Evolutionary conservation across 495 filamentous ascomycete species (phyloP).

Genomic region (Lophium mytilinum): DNA sequence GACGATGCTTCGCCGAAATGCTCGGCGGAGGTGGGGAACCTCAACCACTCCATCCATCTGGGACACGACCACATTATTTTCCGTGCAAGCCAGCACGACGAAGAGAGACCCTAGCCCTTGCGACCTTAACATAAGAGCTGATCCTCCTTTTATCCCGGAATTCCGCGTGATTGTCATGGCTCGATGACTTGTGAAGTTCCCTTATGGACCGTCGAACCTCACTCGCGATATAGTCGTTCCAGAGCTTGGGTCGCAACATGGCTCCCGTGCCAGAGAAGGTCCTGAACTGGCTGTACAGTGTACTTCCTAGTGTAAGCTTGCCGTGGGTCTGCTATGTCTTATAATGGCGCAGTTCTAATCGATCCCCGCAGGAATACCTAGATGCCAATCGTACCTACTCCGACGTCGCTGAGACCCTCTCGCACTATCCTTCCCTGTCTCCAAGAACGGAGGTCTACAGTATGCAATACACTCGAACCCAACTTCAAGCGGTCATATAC

Average conservation of each 20-base stretch:
- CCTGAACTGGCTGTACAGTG: slow-evolving; percentile 89
- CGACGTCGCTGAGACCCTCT: slow-evolving; percentile 76
- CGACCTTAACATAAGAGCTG: too few species aligned
- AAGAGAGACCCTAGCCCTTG: too few species aligned
- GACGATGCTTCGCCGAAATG: too few species aligned
- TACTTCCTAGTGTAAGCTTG: slow-evolving; percentile 62
- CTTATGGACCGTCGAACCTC: background rate
- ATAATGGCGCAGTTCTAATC: too few species aligned
- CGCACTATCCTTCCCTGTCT: slow-evolving; percentile 72
- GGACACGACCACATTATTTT: too few species aligned
- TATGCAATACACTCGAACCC: slow-evolving; percentile 36
- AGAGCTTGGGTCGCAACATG: slow-evolving; percentile 37
- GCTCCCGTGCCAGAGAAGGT: slow-evolving; percentile 79
- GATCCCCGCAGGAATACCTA: slow-evolving; percentile 65
- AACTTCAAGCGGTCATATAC: too few species aligned
- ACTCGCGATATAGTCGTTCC: slow-evolving; percentile 9
- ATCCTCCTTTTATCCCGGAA: too few species aligned
- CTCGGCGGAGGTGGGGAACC: too few species aligned
- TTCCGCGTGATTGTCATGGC: background rate
- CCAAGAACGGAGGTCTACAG: slow-evolving; percentile 97
- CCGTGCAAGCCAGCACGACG: too few species aligned
- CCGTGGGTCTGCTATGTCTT: background rate
- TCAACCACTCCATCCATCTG: too few species aligned
- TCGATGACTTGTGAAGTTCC: background rate
- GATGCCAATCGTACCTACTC: slow-evolving; percentile 88